Evolutionary conservation across 2,329 filamentous ascomycete species (phyloP).

Genomic region (Exophiala spinifera): DNA sequence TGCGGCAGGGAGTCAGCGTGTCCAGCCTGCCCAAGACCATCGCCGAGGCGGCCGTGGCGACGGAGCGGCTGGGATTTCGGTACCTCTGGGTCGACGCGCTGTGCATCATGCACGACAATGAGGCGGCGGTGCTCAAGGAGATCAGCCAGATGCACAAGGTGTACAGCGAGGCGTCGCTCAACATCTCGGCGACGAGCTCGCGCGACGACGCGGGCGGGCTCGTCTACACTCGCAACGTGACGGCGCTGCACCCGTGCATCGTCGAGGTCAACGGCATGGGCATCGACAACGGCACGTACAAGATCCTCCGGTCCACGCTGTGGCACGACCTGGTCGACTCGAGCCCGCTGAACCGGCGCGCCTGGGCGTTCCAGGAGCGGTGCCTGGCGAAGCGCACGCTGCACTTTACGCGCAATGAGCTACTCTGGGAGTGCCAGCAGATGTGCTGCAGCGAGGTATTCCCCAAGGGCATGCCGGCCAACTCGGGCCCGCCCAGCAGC

Average conservation of each 20-base stretch:
- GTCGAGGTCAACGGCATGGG: constrained; percentile 25
- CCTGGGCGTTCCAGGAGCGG: constrained; percentile 31
- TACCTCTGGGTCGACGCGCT: constrained; percentile 32
- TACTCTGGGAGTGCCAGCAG: constrained; percentile 34
- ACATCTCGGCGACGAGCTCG: constrained; percentile 28
- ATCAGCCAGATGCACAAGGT: constrained; percentile 27
- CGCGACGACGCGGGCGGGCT: constrained; percentile 25
- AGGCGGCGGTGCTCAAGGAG: constrained; percentile 25
- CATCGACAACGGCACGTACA: constrained; percentile 28
- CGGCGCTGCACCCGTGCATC: constrained; percentile 26
- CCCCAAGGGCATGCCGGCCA: constrained; percentile 29
- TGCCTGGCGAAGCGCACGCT: constrained; percentile 31
- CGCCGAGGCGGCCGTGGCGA: constrained; percentile 26
- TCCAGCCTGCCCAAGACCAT: constrained; percentile 29
- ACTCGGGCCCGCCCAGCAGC: constrained; percentile 19
- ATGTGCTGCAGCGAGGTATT: constrained; percentile 31
- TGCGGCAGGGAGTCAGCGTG: constrained; percentile 27
- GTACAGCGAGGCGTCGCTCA: constrained; percentile 27
- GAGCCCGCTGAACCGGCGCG: constrained; percentile 27
- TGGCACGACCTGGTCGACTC: constrained; percentile 30
- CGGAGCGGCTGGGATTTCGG: constrained; percentile 25
- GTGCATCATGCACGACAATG: constrained; percentile 31
- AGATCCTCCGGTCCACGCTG: constrained; percentile 28
- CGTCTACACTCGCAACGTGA: constrained; percentile 27
- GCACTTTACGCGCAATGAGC: constrained; percentile 30